Percentiles rank a stretch among this genome's conserved stretches.
Evolutionary conservation across 192 early-diverging fungal species (phyloP).

Genomic region (Gryganskiella cystojenkinii): DNA sequence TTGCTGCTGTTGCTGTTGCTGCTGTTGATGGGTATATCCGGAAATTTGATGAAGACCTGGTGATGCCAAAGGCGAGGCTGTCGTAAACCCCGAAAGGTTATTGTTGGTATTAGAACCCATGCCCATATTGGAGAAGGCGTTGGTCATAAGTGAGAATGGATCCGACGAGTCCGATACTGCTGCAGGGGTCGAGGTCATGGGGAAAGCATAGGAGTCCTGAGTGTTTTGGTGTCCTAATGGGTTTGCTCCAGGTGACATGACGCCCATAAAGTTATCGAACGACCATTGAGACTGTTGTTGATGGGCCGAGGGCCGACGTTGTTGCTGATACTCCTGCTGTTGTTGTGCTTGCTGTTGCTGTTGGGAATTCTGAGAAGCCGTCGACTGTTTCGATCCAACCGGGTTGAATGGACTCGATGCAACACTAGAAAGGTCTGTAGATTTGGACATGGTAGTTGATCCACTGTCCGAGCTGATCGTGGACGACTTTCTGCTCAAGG

Average conservation of each 20-base stretch:
- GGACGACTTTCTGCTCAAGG: constrained; percentile 46
- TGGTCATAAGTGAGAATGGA: constrained; percentile 49
- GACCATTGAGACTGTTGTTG: constrained; percentile 12
- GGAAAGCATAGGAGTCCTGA: constrained; percentile 2
- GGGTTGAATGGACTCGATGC: constrained; percentile 30
- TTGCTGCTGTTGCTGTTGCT: constrained; percentile 7
- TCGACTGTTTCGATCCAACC: constrained; percentile 16
- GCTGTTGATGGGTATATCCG: constrained; percentile 4
- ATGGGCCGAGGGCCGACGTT: neutral
- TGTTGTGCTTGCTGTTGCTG: constrained; percentile 13
- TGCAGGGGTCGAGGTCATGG: constrained; percentile 15
- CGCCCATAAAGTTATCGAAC: constrained; percentile 26
- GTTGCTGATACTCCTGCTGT: constrained; percentile 3
- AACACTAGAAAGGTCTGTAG: constrained; percentile 31
- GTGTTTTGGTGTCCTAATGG: neutral
- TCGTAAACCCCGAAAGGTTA: neutral
- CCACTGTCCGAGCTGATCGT: constrained; percentile 50
- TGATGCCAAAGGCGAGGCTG: constrained; percentile 4
- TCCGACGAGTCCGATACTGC: constrained; percentile 15
- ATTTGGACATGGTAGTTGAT: constrained; percentile 42
- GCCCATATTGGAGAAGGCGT: constrained; percentile 30
- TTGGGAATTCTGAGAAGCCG: neutral
- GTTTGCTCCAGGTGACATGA: neutral
- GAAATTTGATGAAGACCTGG: neutral
- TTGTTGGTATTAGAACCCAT: constrained; percentile 6